Percentiles rank a stretch among this genome's conserved stretches.
phyloP scores from a whole-genome alignment of 352 stramenopile species.

The Pythium vanterpoolii region DNA sequence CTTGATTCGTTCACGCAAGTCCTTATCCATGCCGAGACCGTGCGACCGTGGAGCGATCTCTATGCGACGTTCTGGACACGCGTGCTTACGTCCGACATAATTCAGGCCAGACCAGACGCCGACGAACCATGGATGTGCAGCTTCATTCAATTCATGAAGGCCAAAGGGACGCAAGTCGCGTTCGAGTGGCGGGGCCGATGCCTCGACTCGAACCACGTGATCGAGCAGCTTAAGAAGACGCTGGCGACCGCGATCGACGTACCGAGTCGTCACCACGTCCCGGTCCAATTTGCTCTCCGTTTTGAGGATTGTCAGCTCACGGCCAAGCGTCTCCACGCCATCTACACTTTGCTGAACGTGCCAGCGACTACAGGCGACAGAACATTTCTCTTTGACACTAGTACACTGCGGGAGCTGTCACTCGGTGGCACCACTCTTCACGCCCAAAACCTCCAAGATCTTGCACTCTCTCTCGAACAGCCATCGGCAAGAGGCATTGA shows the following conservation, averaged over 20 bases:
- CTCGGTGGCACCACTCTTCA: background rate
- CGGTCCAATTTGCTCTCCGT: background rate
- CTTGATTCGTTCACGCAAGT: background rate
- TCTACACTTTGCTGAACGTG: background rate
- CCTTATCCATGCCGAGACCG: background rate
- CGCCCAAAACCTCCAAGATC: background rate
- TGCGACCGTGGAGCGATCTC: background rate
- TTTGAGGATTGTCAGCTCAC: constrained; percentile 4
- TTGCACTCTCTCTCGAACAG: background rate
- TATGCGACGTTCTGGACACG: background rate
- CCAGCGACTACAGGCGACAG: no score
- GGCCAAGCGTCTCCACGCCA: background rate
- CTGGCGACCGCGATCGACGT: background rate
- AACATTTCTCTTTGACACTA: background rate
- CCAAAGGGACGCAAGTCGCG: background rate
- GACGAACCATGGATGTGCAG: background rate
- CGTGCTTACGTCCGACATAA: constrained; percentile 1
- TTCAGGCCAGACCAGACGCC: background rate
- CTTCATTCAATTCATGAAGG: background rate
- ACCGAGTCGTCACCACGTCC: background rate
- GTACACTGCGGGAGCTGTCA: background rate
- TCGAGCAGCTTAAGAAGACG: background rate
- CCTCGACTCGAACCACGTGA: background rate
- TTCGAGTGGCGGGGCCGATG: background rate
- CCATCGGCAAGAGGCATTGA: background rate